Percentiles rank a stretch among this genome's conserved stretches.
phyloP scores from a whole-genome alignment of 306 rosid species.

The Cucumis sativus region Cucumber_9930_V3 NC_026655.2:1388001-1388500 shows the following conservation, averaged over 20 bases:
- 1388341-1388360: slow-evolving; percentile 84
- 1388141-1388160: slow-evolving; percentile 29
- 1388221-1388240: slow-evolving; percentile 80
- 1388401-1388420: slow-evolving; percentile 58
- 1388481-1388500: slow-evolving; percentile 47
- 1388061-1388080: slow-evolving; percentile 61
- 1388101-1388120: slow-evolving; percentile 24
- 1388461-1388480: slow-evolving; percentile 75
- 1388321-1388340: slow-evolving; percentile 73
- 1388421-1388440: slow-evolving; percentile 60
- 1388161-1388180: slow-evolving; percentile 66
- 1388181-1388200: slow-evolving; percentile 78
- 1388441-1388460: slow-evolving; percentile 43
- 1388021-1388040: slow-evolving; percentile 2
- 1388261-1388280: slow-evolving; percentile 52
- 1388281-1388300: slow-evolving; percentile 67
- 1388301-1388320: slow-evolving; percentile 63
- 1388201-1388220: slow-evolving; percentile 85
- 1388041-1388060: slow-evolving; percentile 61
- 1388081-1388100: slow-evolving; percentile 47
- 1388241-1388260: slow-evolving; percentile 55
- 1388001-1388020: too few species aligned
- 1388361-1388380: slow-evolving; percentile 89
- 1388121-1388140: slow-evolving; percentile 26
- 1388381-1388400: slow-evolving; percentile 54